Evolutionary conservation across 169 alveolate species (phyloP).

Genomic region (Hepatocystis sp.): DNA sequence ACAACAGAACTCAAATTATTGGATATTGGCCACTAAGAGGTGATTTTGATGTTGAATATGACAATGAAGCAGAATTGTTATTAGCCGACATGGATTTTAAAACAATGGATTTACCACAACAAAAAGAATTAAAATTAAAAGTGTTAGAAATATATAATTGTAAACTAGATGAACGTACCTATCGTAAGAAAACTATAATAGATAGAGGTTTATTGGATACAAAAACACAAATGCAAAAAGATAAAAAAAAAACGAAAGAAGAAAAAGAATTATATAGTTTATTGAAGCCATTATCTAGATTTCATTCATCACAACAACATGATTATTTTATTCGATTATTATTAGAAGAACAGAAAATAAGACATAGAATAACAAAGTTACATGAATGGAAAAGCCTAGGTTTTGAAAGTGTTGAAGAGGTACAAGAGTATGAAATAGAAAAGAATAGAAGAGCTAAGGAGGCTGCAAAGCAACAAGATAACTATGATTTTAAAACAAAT

Average conservation of each 20-base stretch:
- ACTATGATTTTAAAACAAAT: conserved; percentile 5
- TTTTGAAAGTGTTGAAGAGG: conserved; percentile 90
- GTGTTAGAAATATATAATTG: conserved; percentile 92
- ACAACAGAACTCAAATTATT: conserved; percentile 87
- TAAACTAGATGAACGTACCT: conserved; percentile 92
- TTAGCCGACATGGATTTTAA: conserved; percentile 98
- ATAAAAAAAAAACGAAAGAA: conserved; percentile 91
- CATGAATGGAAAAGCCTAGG: conserved; percentile 93
- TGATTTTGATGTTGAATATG: conserved; percentile 98
- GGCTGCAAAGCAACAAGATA: conserved; percentile 23
- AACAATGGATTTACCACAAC: conserved; percentile 88
- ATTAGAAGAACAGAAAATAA: conserved; percentile 89
- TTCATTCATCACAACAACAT: conserved; percentile 92
- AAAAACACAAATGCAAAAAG: conserved; percentile 91
- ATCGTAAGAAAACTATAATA: conserved; percentile 89
- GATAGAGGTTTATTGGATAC: conserved; percentile 91
- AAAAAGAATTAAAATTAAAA: conserved; percentile 85
- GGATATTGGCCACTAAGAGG: conserved; percentile 98
- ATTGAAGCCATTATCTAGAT: conserved; percentile 89
- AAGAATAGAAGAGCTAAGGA: conserved; percentile 74
- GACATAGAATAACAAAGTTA: conserved; percentile 88
- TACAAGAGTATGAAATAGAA: conserved; percentile 79
- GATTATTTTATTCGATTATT: conserved; percentile 90
- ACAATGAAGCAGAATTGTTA: conserved; percentile 98
- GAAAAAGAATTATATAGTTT: conserved; percentile 92